Base-by-base conservation (phyloP, 2,329 filamentous ascomycete species). In the Lecanosticta acicola region DNA sequence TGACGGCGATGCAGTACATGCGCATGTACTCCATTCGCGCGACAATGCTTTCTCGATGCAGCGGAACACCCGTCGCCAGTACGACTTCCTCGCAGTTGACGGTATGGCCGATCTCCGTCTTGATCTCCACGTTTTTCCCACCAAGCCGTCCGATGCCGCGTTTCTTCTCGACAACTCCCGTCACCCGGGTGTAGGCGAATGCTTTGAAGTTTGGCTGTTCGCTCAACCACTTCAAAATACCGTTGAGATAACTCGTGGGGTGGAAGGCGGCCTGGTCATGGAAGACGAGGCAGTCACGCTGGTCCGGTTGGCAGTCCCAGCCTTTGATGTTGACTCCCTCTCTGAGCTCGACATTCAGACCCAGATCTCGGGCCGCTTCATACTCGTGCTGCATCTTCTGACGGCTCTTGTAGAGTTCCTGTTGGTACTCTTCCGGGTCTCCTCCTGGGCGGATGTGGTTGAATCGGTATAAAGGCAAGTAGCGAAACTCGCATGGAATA, bases 401-500 rank as follows among this genome's bases (percentile, higher is more conserved):
- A n/a, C n/a, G n/a, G n/a, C n/a, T n/a, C n/a, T n/a, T n/a, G n/a
- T n/a, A n/a, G 21, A 76, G 54, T 37, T 78, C 75, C 4, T 70
- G 58, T 2, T 69, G 62, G 43, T 76, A 71, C 43, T 71, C 64
- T 11, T 66, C 57, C 5, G 49, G 17, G 34, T 54, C 49, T 5
- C 71, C 64, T 9, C 63, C 67, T 0, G 61, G 60, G 0, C 66
- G 55, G 48, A 73, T 76, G 55, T 78, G 71, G 1, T 74, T 77
- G 3, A 80, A 64, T 32, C 74, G 64, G 50, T 76, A 76, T 0
- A 64, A 74, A 0, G 69, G 71, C 2, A 80, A 53, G 29, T 63
- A 62, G 4, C 76, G 70, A 56, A 77, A 80, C 51, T 79, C 76
- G 60, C 77, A 80, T 0, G 79, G 74, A 24, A 80, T 75, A 3